phyloP scores from a whole-genome alignment of 2,329 filamentous ascomycete genomes.

The Alternaria arborescens region DNA sequence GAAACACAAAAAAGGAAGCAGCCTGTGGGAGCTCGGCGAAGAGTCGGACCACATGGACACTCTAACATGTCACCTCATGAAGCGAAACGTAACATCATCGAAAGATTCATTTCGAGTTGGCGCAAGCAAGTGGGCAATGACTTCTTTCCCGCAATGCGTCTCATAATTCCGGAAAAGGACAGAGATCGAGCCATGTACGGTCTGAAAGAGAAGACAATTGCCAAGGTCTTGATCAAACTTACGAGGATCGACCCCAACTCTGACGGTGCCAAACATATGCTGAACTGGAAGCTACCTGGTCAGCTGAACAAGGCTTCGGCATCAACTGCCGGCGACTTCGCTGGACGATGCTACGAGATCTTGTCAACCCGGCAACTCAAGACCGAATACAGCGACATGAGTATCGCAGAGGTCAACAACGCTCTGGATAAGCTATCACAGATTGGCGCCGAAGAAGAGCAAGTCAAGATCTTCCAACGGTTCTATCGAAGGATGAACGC shows the following conservation, averaged over 20 bases:
- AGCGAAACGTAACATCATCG: conserved; percentile 79
- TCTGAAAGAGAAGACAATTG: conserved; percentile 90
- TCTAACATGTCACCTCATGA: conserved; percentile 75
- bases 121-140: conserved; percentile 87
- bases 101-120: conserved; percentile 87
- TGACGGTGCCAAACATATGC: conserved; percentile 82
- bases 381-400: conserved; percentile 77
- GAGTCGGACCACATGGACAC: conserved; percentile 67
- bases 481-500: conserved; percentile 94
- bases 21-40: conserved; percentile 64
- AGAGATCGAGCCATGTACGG: conserved; percentile 92
- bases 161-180: conserved; percentile 93
- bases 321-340: conserved; percentile 85
- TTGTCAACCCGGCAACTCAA: conserved; percentile 83
- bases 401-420: conserved; percentile 88
- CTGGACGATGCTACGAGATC: conserved; percentile 85
- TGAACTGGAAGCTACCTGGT: conserved; percentile 93
- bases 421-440: conserved; percentile 80
- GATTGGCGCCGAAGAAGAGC: conserved; percentile 81
- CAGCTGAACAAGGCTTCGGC: conserved; percentile 55
- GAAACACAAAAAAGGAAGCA: conserved; percentile 79
- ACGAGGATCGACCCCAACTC: conserved; percentile 92
- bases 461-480: conserved; percentile 78
- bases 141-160: conserved; percentile 89
- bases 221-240: conserved; percentile 87